Percentiles rank a stretch among this genome's conserved stretches.
Evolutionary conservation across 345 rosid genomes (phyloP).

Genomic region (Eucalyptus curtisii): DNA sequence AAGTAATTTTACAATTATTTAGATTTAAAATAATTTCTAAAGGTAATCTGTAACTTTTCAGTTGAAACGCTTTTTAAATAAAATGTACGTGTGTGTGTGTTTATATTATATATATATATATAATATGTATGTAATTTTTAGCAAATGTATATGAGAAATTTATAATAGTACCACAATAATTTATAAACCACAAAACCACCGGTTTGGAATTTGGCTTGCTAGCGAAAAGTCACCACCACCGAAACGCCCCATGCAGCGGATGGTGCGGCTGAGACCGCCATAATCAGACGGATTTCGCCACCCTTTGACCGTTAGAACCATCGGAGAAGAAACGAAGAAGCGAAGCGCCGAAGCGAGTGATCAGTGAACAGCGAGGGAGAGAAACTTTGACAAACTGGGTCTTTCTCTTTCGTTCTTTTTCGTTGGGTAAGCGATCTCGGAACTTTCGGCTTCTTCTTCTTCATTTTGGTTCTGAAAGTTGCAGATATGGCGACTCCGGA

Average conservation of each 20-base stretch:
- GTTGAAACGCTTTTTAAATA: not conserved
- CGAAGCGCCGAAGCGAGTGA: not conserved
- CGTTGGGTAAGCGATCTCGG: not conserved
- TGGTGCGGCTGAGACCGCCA: not conserved
- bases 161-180: not conserved
- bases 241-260: not conserved
- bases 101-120: not conserved
- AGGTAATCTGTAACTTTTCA: not conserved
- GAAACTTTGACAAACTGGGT: not conserved
- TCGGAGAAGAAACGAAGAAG: not conserved
- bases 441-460: not conserved
- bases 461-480: not conserved
- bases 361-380: not conserved
- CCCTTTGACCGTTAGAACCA: not conserved
- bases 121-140: not conserved
- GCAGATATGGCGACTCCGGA: not conserved
- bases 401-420: not conserved
- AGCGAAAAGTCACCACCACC: not conserved
- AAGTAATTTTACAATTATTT: not conserved
- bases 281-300: not conserved
- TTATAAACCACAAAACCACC: not conserved
- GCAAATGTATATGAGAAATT: not conserved
- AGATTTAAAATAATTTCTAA: not conserved
- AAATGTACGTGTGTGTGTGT: no score
- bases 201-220: not conserved